phyloP scores from a whole-genome alignment of 2,329 filamentous ascomycete genomes.

The Bipolaris bicolor region DNA sequence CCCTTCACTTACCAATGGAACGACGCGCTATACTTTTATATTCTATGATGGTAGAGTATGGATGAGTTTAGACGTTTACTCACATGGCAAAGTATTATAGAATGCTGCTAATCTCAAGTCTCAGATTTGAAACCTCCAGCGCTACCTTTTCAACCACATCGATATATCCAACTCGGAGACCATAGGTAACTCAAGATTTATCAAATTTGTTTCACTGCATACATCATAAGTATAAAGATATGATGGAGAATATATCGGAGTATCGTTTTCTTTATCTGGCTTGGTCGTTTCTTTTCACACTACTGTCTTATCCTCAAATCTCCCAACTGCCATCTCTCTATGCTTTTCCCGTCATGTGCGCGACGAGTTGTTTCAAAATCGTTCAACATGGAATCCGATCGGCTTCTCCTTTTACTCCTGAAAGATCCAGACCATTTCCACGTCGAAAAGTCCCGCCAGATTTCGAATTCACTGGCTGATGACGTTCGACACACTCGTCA shows the following conservation, averaged over 20 bases:
- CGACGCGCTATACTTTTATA: background rate
- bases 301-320: background rate
- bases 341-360: background rate
- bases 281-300: background rate
- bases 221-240: background rate
- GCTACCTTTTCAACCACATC: background rate
- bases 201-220: background rate
- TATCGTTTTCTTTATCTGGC: background rate
- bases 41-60: background rate
- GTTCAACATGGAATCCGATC: too few relatives aligned
- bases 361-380: background rate
- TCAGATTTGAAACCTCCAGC: too few relatives aligned
- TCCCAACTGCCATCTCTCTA: background rate
- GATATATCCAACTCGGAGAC: background rate
- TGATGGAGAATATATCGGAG: too few relatives aligned
- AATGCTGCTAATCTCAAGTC: background rate
- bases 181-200: background rate
- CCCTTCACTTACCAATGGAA: conserved; percentile 4
- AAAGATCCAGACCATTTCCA: too few relatives aligned
- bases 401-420: too few relatives aligned
- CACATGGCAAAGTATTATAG: background rate
- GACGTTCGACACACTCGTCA: conserved; percentile 1
- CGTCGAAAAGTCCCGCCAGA: background rate
- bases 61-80: background rate
- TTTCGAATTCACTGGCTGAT: conserved; percentile 14